phyloP scores from a whole-genome alignment of 495 filamentous ascomycete genomes.

The Penicillium ochrochloron region DNA sequence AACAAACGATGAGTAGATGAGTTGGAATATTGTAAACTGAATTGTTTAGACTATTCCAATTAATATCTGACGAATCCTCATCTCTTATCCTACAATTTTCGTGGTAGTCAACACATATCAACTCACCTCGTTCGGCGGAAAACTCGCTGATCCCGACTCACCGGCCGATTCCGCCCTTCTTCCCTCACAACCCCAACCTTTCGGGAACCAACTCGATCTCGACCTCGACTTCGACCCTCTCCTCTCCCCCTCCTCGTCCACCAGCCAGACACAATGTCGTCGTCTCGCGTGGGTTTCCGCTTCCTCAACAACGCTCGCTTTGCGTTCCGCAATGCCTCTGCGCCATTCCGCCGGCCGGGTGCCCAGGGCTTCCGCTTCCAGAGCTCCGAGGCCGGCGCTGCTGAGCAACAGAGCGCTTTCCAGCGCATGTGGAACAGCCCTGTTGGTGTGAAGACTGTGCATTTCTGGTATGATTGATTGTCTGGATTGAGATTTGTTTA shows the following conservation, averaged over 20 bases:
- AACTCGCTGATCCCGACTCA: slow-evolving; percentile 31
- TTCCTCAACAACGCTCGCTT: slow-evolving; percentile 57
- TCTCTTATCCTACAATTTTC: neutral
- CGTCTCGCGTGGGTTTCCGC: slow-evolving; percentile 54
- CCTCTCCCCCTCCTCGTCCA: slow-evolving; percentile 26
- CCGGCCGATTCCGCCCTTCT: slow-evolving; percentile 32
- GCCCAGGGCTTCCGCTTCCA: slow-evolving; percentile 66
- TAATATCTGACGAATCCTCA: neutral
- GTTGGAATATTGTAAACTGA: neutral
- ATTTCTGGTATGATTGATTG: slow-evolving; percentile 77
- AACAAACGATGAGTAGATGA: neutral
- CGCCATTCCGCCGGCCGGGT: slow-evolving; percentile 57
- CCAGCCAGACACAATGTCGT: slow-evolving; percentile 45
- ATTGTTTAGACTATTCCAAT: neutral
- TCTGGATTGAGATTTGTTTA: neutral
- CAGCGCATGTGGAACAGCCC: slow-evolving; percentile 84
- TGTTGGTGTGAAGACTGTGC: slow-evolving; percentile 91
- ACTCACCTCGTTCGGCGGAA: slow-evolving; percentile 22
- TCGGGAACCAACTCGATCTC: slow-evolving; percentile 15
- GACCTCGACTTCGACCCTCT: slow-evolving; percentile 20
- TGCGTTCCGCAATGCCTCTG: slow-evolving; percentile 54
- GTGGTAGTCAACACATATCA: slow-evolving; percentile 16
- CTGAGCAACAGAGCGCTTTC: slow-evolving; percentile 62
- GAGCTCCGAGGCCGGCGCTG: slow-evolving; percentile 60
- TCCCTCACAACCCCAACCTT: slow-evolving; percentile 25